A percentile compares a stretch with the other conserved stretches of the same genome.
These are phyloP conservation scores for Coniochaeta prunicola DNA, from an alignment of 2,329 filamentous ascomycete species.

Conservation along the genomic window DNA sequence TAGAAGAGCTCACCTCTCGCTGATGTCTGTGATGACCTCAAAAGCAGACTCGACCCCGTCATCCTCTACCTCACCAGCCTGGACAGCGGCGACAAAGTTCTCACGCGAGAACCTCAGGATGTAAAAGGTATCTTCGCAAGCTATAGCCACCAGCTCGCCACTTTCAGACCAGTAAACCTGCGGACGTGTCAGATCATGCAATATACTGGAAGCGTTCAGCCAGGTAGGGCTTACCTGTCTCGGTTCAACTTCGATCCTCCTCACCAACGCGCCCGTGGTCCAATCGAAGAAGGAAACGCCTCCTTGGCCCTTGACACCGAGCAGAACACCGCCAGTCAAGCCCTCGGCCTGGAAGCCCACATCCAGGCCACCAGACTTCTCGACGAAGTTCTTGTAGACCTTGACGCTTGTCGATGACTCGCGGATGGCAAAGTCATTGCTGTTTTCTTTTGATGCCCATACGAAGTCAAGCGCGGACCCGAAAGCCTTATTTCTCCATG, in stretches of 20 bases:
- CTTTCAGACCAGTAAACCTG: conserved; percentile 96
- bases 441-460: conserved; percentile 95
- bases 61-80: conserved; percentile 73
- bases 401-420: conserved; percentile 93
- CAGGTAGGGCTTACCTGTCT: conserved; percentile 34
- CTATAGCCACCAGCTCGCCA: conserved; percentile 85
- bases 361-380: conserved; percentile 81
- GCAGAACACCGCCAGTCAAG: conserved; percentile 76
- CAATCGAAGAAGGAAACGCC: conserved; percentile 96
- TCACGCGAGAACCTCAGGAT: conserved; percentile 88
- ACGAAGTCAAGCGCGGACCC: conserved; percentile 93
- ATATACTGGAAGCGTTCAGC: neutral
- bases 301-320: conserved; percentile 91
- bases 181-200: conserved; percentile 2
- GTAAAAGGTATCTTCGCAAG: conserved; percentile 93
- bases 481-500: conserved; percentile 96
- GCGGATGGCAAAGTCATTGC: conserved; percentile 95
- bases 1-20: conserved; percentile 56
- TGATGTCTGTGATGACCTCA: conserved; percentile 92
- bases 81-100: conserved; percentile 75
- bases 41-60: conserved; percentile 95
- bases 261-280: conserved; percentile 80
- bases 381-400: conserved; percentile 96
- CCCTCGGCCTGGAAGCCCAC: conserved; percentile 94
- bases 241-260: conserved; percentile 78